Evolutionary conservation across 2,329 filamentous ascomycete species (phyloP).

Genomic region (Monosporascus sp.): DNA sequence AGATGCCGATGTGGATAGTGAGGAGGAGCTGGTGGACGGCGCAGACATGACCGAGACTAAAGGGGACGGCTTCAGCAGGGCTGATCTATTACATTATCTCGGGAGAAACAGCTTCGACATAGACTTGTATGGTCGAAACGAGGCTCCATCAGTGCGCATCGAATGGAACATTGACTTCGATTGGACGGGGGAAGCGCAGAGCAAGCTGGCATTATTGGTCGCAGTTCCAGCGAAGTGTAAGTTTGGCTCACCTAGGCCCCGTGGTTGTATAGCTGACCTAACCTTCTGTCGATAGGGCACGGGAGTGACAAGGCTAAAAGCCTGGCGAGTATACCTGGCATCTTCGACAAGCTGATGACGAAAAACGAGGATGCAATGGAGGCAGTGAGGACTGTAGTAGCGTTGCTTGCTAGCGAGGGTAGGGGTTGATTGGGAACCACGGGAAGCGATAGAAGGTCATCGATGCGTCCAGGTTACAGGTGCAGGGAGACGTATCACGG

Average conservation of each 20-base stretch:
- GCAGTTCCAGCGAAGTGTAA: slow-evolving; percentile 59
- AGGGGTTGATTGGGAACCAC: slow-evolving; percentile 1
- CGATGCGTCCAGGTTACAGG: no score
- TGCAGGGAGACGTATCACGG: no score
- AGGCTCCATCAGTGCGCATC: slow-evolving; percentile 42
- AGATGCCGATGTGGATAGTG: slow-evolving; percentile 5
- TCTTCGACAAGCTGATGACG: slow-evolving; percentile 55
- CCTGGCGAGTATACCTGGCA: slow-evolving; percentile 50
- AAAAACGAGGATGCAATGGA: slow-evolving; percentile 48
- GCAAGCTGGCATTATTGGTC: slow-evolving; percentile 47
- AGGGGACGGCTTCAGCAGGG: slow-evolving; percentile 24
- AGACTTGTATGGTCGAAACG: slow-evolving; percentile 27
- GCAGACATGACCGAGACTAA: slow-evolving; percentile 9
- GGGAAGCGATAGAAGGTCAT: neutral
- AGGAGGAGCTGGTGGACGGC: slow-evolving; percentile 17
- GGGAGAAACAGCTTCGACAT: slow-evolving; percentile 46
- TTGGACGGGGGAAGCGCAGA: slow-evolving; percentile 67
- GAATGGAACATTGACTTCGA: slow-evolving; percentile 63
- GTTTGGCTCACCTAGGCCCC: slow-evolving; percentile 24
- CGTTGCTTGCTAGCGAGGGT: slow-evolving; percentile 48
- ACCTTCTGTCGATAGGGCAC: slow-evolving; percentile 44
- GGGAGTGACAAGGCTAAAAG: slow-evolving; percentile 50
- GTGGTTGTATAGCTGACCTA: neutral
- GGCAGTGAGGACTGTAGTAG: slow-evolving; percentile 55
- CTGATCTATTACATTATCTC: slow-evolving; percentile 48